Conservation (phyloP, 768 basidiomycete species). For the Suillus ampliporus region DNA sequence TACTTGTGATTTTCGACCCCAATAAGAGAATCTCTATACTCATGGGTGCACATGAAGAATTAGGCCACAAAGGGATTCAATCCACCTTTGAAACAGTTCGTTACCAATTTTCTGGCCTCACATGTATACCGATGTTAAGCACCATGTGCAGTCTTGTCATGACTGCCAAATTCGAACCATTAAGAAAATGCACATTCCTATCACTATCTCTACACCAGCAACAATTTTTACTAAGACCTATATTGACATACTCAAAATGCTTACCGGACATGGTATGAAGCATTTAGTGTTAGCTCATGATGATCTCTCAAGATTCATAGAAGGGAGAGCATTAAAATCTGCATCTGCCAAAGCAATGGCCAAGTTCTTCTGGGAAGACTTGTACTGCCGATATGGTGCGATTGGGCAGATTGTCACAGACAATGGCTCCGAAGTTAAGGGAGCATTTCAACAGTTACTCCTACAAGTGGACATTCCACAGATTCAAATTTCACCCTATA, state of each 20-base stretch:
- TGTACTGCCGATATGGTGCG: slow-evolving; percentile 38
- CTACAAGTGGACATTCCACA: slow-evolving; percentile 26
- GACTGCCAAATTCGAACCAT: slow-evolving; percentile 36
- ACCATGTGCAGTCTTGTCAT: slow-evolving; percentile 38
- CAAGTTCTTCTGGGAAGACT: slow-evolving; percentile 39
- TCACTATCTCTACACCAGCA: slow-evolving; percentile 23
- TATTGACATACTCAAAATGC: slow-evolving; percentile 39
- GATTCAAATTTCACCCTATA: slow-evolving; percentile 40
- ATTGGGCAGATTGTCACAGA: slow-evolving; percentile 17
- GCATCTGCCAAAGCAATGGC: slow-evolving; percentile 18
- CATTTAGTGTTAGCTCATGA: slow-evolving; percentile 34
- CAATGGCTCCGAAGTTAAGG: slow-evolving; percentile 26
- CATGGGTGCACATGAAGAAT: slow-evolving; percentile 30
- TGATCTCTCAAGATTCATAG: slow-evolving; percentile 34
- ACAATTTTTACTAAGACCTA: slow-evolving; percentile 31
- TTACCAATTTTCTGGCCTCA: slow-evolving; percentile 24
- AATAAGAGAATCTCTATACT: slow-evolving; percentile 22
- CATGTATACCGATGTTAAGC: slow-evolving; percentile 29
- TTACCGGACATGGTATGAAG: slow-evolving; percentile 29
- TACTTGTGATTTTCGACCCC: slow-evolving; percentile 28
- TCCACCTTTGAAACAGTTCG: slow-evolving; percentile 15
- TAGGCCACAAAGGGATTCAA: slow-evolving; percentile 39
- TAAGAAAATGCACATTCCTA: slow-evolving; percentile 25
- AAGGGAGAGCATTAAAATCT: slow-evolving; percentile 34
- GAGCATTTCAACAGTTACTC: slow-evolving; percentile 18